Evolutionary conservation across 106 monocot species (phyloP), one percentile per base, ranked within the genome.

Genomic region (Dioscorea dumetorum): DNA sequence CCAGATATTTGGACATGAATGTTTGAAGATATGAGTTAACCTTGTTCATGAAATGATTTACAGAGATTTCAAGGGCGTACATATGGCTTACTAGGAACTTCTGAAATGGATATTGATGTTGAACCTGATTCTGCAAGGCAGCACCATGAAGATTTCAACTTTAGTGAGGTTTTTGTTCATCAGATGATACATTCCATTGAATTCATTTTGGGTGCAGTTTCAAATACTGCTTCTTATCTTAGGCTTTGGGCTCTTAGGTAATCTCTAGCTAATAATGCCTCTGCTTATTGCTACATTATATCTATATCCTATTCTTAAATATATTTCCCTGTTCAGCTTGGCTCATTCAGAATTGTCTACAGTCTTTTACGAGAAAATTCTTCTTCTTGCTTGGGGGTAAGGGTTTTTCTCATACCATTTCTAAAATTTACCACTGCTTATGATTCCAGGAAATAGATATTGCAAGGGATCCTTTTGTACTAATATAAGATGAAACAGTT

Each of bases 111-210:
- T 73, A 74, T 78, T 71, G 92, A 90, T 70, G 68, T 49, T 67
- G 87, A 99, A 75, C 92, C 89, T 71, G 90, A 99, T 82, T 99
- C 92, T 62, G 90, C 92, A 35, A 84, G 89, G 64, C 79, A 77
- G 67, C 86, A 84, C 63, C 82, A 81, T 60, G 88, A 90, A 4
- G 97, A 99, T 64, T 99, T 99, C 84, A 90, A 99, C 62, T 99
- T 99, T 61, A 93, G 92, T 73, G 97, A 99, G 70, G 80, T 99
- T 51, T 93, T 99, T 81, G 97, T 99, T 57, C 97, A 99, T 79
- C 97, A 99, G 70, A 92, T 99, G 97, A 99, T 99, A 64, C 97
- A 99, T 83, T 99, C 97, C 24, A 99, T 99, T 76, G 97, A 99
- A 74, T 99, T 99, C 77, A 83, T 99, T 6, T 78, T 99, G 54